A percentile compares a stretch with the other conserved stretches of the same genome.
Evolutionary conservation across 2,329 filamentous ascomycete species (phyloP).

Genomic region (Kalmusia sp.): DNA sequence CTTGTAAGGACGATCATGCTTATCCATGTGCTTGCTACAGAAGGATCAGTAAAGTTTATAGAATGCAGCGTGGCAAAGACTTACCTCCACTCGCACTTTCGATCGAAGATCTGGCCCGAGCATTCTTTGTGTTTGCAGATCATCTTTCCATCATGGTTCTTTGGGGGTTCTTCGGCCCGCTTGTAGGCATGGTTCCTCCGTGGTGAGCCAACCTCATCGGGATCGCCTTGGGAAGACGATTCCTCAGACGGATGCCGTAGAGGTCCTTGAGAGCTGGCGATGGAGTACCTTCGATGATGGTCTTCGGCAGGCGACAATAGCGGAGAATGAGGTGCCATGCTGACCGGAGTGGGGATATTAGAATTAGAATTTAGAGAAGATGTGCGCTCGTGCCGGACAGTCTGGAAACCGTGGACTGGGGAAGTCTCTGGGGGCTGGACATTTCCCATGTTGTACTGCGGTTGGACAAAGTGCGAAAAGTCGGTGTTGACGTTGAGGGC

Average conservation of each 20-base stretch:
- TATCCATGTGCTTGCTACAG: slow-evolving; percentile 94
- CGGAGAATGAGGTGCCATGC: slow-evolving; percentile 38
- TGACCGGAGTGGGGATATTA: slow-evolving; percentile 46
- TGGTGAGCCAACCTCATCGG: slow-evolving; percentile 35
- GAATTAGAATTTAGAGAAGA: slow-evolving; percentile 35
- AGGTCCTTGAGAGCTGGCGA: slow-evolving; percentile 30
- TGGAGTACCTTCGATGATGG: slow-evolving; percentile 26
- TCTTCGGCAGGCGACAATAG: slow-evolving; percentile 33
- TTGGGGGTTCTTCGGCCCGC: slow-evolving; percentile 59
- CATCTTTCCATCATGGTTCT: slow-evolving; percentile 76
- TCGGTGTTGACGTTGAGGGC: slow-evolving; percentile 30
- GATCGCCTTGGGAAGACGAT: slow-evolving; percentile 34
- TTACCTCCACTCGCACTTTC: slow-evolving; percentile 95
- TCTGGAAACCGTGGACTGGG: slow-evolving; percentile 29
- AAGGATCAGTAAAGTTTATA: slow-evolving; percentile 23
- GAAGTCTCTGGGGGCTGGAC: slow-evolving; percentile 26
- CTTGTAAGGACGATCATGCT: slow-evolving; percentile 92
- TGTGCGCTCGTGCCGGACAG: slow-evolving; percentile 38
- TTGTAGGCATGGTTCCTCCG: slow-evolving; percentile 49
- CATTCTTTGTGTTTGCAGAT: slow-evolving; percentile 75
- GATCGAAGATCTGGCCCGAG: slow-evolving; percentile 72
- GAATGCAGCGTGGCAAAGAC: slow-evolving; percentile 49
- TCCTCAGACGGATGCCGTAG: slow-evolving; percentile 34
- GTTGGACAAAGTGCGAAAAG: slow-evolving; percentile 18
- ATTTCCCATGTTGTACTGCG: slow-evolving; percentile 33